Percentiles rank a stretch among this genome's conserved stretches.
phyloP scores from a whole-genome alignment of 1,139 yeast species.

The Lodderomyces elongisporus region DNA sequence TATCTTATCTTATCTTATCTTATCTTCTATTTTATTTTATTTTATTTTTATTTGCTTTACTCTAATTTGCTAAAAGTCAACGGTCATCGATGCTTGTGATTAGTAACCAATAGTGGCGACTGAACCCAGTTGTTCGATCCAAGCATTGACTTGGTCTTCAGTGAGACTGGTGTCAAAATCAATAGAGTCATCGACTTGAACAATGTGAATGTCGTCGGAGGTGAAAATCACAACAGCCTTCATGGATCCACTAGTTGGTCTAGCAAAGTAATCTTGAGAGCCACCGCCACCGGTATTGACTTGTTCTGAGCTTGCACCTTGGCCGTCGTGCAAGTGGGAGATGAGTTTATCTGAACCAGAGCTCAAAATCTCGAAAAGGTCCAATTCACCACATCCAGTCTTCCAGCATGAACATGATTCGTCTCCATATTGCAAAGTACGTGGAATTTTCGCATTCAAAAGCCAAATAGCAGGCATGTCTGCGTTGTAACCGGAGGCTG shows the following conservation, averaged over 20 bases:
- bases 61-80: no score
- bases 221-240: constrained; percentile 86
- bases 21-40: no score
- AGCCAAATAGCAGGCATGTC: constrained; percentile 82
- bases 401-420: constrained; percentile 70
- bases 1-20: no score
- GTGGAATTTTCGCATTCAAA: constrained; percentile 70
- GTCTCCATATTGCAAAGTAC: constrained; percentile 69
- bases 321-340: constrained; percentile 82
- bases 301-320: constrained; percentile 52
- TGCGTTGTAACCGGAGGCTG: constrained; percentile 29
- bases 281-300: constrained; percentile 70
- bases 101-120: constrained; percentile 19
- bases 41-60: no score
- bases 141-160: constrained; percentile 46
- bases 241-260: constrained; percentile 75
- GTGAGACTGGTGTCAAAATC: constrained; percentile 50
- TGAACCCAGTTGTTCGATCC: constrained; percentile 53
- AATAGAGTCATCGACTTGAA: constrained; percentile 45
- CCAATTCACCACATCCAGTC: constrained; percentile 79
- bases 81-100: neutral
- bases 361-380: constrained; percentile 68
- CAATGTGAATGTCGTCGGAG: constrained; percentile 51
- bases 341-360: constrained; percentile 72
- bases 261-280: constrained; percentile 74